Percentiles rank a stretch among this genome's conserved stretches.
phyloP scores from a whole-genome alignment of 768 basidiomycete species.

The Cystofilobasidium ferigula region DNA sequence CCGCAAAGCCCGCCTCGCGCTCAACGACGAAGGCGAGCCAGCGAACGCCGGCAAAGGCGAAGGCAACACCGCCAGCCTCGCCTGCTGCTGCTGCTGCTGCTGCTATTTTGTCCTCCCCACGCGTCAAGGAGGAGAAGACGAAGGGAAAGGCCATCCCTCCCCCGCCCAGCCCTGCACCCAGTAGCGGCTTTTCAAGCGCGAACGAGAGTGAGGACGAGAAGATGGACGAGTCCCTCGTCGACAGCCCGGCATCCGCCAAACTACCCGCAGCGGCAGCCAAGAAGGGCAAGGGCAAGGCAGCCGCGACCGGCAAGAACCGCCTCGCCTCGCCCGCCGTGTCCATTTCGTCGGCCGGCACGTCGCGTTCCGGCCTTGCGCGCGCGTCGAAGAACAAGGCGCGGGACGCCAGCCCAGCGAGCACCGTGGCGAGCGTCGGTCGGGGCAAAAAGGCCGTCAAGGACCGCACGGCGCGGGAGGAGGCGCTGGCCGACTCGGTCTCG shows the following conservation, averaged over 20 bases:
- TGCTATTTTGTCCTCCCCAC: neutral
- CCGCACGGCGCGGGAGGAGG: neutral
- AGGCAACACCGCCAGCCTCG: neutral
- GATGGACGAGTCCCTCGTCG: neutral
- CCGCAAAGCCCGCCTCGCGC: neutral
- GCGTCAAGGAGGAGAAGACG: slow-evolving; percentile 1
- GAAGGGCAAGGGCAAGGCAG: neutral
- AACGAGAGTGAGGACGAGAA: slow-evolving; percentile 3
- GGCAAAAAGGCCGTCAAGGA: slow-evolving; percentile 22
- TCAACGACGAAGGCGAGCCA: neutral
- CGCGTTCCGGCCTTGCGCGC: neutral
- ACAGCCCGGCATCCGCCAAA: neutral
- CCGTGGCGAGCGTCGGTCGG: slow-evolving; percentile 5
- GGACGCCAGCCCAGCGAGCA: neutral
- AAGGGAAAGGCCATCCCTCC: neutral
- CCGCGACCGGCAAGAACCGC: neutral
- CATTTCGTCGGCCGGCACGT: neutral
- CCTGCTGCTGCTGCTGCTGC: neutral
- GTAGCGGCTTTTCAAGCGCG: neutral
- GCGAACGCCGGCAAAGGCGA: neutral
- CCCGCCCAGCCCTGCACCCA: neutral
- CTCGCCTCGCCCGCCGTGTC: neutral
- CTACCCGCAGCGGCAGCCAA: neutral
- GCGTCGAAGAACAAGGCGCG: neutral
- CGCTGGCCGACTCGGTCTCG: slow-evolving; percentile 27